Evolutionary conservation across 352 stramenopile species (phyloP).

Genomic region (Pythium vanterpoolii): DNA sequence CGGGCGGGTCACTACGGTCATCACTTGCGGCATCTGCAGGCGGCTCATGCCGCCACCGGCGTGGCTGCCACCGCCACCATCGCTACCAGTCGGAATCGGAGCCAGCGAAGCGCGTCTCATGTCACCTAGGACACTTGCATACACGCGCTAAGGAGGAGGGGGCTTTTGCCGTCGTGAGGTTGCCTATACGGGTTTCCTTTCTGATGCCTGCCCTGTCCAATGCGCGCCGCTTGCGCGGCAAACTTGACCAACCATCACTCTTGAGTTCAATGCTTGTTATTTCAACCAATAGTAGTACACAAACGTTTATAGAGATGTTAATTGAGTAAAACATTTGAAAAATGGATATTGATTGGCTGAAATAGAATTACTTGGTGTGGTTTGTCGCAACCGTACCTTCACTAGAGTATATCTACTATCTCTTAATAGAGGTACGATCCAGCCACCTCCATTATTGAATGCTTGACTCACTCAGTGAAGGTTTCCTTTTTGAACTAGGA

Average conservation of each 20-base stretch:
- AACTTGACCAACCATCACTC: constrained; percentile 23
- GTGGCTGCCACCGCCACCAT: background rate
- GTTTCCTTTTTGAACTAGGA: background rate
- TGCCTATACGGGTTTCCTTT: background rate
- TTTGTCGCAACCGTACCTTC: background rate
- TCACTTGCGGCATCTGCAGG: constrained; percentile 10
- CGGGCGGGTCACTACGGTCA: constrained; percentile 11
- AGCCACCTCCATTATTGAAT: background rate
- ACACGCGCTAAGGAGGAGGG: background rate
- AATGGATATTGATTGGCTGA: constrained; percentile 11
- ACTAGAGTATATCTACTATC: background rate
- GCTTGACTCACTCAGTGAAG: background rate
- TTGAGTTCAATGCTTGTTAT: constrained; percentile 19
- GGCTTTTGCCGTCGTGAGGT: background rate
- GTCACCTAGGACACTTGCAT: background rate
- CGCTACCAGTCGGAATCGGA: constrained; percentile 1
- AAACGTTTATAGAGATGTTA: too few species aligned
- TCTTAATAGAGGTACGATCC: background rate
- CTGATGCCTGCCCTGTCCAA: too few species aligned
- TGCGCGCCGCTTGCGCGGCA: constrained; percentile 11
- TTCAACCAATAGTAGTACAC: constrained; percentile 7
- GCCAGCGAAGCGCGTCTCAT: constrained; percentile 17
- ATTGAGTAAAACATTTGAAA: too few species aligned
- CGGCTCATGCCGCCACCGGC: constrained; percentile 4
- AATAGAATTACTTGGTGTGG: constrained; percentile 7